Evolutionary conservation across 1,284 basidiomycete species (phyloP), one percentile per base, ranked within the genome.

Genomic region (Marasmius sp.): DNA sequence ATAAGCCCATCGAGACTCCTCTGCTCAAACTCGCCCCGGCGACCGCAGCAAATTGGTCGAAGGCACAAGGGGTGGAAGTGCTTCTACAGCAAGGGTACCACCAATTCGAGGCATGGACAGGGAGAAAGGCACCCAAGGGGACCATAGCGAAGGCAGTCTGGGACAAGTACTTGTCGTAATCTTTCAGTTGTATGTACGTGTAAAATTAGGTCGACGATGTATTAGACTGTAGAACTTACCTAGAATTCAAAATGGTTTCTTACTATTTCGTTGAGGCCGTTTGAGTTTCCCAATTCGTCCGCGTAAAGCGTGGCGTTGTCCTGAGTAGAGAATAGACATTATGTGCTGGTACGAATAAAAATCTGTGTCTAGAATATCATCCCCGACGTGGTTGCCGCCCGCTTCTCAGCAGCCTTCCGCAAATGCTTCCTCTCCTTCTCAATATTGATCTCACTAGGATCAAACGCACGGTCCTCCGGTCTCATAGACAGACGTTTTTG

Each of bases 101-200:
- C 60, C 94, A 96, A 75, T 95, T 94, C 72, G 83, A 86, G 74
- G 71, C 86, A 57, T 97, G 93, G 95, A 97, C 92, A 64, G 85
- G 84, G 11, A 77, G 86, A 51, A 71, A 68, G 56, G 87, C 85
- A 64, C 89, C 89, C 5, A 77, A 71, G 67, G 68, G 65, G 5
- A 70, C 70, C 6, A 83, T 88, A 22, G 74, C 79, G 41, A 74
- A 79, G 58, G 73, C 67, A 51, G 87, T 89, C 18, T 81, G 79
- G 78, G 76, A 74, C 52, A 76, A 72, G 61, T 88, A 88, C 53
- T 36, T 54, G 34, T 33, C 34, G 20, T 51, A 27, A 51, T 51
- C 33, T 33, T 58, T 47, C 22, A 12, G 37, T 41, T 37, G n/a
- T 55, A 45, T 34, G 53, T 55, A 55, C n/a, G 14, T 52, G 50